phyloP scores from a whole-genome alignment of 2,329 filamentous ascomycete species.

The Fusarium sp. region DNA sequence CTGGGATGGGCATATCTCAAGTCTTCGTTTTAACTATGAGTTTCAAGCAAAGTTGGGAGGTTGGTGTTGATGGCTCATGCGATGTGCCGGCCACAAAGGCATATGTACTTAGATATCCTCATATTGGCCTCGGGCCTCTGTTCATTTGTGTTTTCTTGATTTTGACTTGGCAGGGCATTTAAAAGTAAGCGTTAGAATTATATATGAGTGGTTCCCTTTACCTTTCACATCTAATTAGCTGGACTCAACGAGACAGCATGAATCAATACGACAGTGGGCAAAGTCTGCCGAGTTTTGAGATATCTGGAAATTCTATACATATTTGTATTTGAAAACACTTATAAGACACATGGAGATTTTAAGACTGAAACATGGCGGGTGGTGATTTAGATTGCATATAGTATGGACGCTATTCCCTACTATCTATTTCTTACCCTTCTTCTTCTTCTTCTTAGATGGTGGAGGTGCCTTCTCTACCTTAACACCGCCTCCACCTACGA shows the following conservation, averaged over 20 bases:
- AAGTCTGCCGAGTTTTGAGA: not conserved
- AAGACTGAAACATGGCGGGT: not conserved
- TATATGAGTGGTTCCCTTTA: constrained; percentile 15
- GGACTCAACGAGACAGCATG: not conserved
- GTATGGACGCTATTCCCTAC: not conserved
- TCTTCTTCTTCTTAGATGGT: constrained; percentile 62
- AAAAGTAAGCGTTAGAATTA: constrained; percentile 44
- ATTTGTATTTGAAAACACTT: not conserved
- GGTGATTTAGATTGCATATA: constrained; percentile 3
- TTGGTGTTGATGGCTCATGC: constrained; percentile 13
- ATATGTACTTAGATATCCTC: constrained; percentile 44
- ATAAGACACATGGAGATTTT: not conserved
- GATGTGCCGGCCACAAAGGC: constrained; percentile 25
- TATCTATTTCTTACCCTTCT: constrained; percentile 64
- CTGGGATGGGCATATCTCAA: constrained; percentile 15
- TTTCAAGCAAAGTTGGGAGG: constrained; percentile 6
- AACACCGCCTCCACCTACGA: constrained; percentile 72
- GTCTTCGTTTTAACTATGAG: constrained; percentile 22
- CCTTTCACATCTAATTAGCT: not conserved
- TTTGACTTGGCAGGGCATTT: constrained; percentile 31
- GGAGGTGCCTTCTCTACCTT: constrained; percentile 70
- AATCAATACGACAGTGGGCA: not conserved
- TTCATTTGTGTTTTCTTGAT: constrained; percentile 33
- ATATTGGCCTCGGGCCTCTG: constrained; percentile 28
- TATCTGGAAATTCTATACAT: not conserved